Conservation (phyloP, 768 basidiomycete species). For the Cystobasidium tubakii region DNA sequence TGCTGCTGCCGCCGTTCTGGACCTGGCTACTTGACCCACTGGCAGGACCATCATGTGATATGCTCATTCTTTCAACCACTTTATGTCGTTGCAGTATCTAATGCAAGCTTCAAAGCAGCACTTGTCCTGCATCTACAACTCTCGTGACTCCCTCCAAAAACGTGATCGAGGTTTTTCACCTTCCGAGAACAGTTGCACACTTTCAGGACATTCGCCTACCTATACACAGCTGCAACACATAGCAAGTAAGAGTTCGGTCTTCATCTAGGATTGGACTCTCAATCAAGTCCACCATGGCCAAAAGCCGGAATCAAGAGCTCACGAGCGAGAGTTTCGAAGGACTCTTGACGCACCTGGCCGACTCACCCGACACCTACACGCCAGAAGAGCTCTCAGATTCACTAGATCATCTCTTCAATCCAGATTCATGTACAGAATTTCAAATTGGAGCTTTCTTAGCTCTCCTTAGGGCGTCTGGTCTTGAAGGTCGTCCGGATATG, state of each 20-base stretch:
- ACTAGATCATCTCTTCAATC: constrained; percentile 53
- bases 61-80: neutral
- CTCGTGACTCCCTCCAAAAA: neutral
- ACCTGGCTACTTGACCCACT: neutral
- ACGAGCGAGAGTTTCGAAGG: constrained; percentile 62
- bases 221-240: too few relatives aligned
- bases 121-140: neutral
- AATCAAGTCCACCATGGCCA: neutral
- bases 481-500: constrained; percentile 69
- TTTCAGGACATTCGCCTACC: neutral
- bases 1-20: neutral
- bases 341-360: constrained; percentile 64
- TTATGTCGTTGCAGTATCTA: too few relatives aligned
- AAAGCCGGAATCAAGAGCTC: neutral
- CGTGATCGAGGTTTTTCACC: neutral
- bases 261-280: too few relatives aligned
- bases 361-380: constrained; percentile 50
- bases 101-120: neutral
- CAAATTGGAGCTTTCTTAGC: constrained; percentile 88
- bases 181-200: neutral
- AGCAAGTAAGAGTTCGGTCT: too few relatives aligned
- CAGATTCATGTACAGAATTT: constrained; percentile 58
- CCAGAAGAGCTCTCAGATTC: constrained; percentile 64
- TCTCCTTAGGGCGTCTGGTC: constrained; percentile 69
- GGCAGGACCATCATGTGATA: neutral